Conservation (phyloP, 176 grass and related monocot species). For the Oryza nivara region DNA sequence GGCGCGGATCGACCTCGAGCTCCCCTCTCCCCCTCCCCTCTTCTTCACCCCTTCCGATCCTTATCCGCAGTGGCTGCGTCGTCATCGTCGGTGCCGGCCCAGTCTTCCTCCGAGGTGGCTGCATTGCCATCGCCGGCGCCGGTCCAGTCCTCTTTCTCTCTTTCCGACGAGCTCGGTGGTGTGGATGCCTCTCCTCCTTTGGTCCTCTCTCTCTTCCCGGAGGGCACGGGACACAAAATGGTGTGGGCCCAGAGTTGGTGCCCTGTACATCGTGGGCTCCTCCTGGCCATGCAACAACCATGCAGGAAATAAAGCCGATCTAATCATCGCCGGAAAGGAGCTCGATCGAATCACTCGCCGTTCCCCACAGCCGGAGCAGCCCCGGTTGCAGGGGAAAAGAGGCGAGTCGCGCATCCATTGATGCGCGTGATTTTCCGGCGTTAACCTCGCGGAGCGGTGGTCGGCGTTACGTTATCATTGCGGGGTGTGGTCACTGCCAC, state of each 20-base stretch:
- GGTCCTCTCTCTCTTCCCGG: too few species aligned
- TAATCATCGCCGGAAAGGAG: conserved; percentile 31
- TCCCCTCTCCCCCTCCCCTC: too few species aligned
- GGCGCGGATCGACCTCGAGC: too few species aligned
- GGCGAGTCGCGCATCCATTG: not conserved
- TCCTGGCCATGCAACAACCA: conserved; percentile 40
- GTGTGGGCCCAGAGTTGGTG: not conserved
- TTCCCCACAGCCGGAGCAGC: not conserved
- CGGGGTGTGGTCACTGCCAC: not conserved
- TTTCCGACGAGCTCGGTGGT: too few species aligned
- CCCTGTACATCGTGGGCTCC: not conserved
- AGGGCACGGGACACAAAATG: too few species aligned
- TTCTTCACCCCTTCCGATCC: too few species aligned
- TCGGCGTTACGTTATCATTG: conserved; percentile 3
- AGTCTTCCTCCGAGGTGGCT: too few species aligned
- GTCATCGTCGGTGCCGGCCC: too few species aligned
- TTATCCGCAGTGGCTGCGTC: too few species aligned
- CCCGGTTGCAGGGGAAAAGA: not conserved
- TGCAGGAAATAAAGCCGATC: not conserved
- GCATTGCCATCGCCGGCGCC: too few species aligned
- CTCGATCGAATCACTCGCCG: not conserved
- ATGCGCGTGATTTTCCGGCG: not conserved
- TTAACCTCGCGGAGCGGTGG: not conserved
- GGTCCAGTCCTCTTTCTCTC: too few species aligned
- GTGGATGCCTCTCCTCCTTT: too few species aligned